phyloP scores from a whole-genome alignment of 768 basidiomycete species.

The Dentipellis fragilis region DNA sequence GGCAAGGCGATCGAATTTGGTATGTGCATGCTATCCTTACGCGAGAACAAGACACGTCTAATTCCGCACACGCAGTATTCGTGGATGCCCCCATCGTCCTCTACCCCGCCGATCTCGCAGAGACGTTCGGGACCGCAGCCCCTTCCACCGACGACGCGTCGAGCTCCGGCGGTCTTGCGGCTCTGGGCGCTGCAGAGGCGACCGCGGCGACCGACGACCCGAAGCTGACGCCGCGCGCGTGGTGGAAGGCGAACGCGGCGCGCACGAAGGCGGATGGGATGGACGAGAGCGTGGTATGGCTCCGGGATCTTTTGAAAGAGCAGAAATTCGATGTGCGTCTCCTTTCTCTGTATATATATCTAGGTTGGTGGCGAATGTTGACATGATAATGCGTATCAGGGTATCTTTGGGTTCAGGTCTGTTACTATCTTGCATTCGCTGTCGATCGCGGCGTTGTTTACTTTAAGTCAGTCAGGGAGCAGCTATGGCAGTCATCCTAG shows the following conservation, averaged over 20 bases:
- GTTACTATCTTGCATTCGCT: conserved; percentile 1
- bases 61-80: conserved; percentile 41
- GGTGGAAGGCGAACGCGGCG: conserved; percentile 52
- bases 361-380: conserved; percentile 32
- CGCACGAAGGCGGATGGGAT: conserved; percentile 45
- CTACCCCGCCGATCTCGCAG: conserved; percentile 49
- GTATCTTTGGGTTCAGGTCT: conserved; percentile 73
- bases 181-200: neutral
- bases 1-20: conserved; percentile 54
- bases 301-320: conserved; percentile 47
- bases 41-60: neutral
- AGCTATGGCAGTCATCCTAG: conserved; percentile 58
- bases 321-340: conserved; percentile 57
- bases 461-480: conserved; percentile 56
- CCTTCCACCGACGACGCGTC: conserved; percentile 25
- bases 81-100: conserved; percentile 63
- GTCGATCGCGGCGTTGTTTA: neutral
- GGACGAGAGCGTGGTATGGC: conserved; percentile 40
- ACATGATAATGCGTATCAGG: conserved; percentile 23
- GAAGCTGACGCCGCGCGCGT: conserved; percentile 47
- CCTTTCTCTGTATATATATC: conserved; percentile 7
- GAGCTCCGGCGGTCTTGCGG: neutral
- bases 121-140: conserved; percentile 13
- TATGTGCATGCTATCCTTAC: conserved; percentile 16
- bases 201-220: conserved; percentile 22